These are phyloP conservation scores for Durusdinium trenchii DNA, from an alignment of 73 alveolate species.

Conservation along the genomic window DNA sequence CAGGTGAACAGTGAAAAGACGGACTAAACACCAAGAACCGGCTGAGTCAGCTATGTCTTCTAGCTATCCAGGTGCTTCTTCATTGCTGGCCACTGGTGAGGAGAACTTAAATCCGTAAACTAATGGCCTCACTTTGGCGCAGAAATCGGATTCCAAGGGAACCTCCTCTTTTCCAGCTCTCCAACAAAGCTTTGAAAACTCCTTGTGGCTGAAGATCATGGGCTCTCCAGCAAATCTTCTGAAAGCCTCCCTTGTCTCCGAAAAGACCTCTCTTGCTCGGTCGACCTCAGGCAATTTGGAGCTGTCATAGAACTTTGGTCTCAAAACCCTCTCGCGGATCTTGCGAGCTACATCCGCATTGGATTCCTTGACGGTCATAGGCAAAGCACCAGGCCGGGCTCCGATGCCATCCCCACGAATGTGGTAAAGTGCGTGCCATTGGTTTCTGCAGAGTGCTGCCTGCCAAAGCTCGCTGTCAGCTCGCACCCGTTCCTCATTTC, in stretches of 20 bases:
- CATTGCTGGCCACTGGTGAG: slow-evolving; percentile 25
- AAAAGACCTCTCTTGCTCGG: too few species aligned
- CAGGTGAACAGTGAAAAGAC: background rate
- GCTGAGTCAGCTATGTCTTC: background rate
- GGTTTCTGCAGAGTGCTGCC: slow-evolving; percentile 86
- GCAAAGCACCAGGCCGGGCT: slow-evolving; percentile 26
- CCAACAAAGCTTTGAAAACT: slow-evolving; percentile 63
- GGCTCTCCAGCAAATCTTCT: slow-evolving; percentile 62
- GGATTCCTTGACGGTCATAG: slow-evolving; percentile 47
- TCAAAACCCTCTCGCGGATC: too few species aligned
- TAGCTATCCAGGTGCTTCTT: background rate
- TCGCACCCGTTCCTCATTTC: slow-evolving; percentile 51
- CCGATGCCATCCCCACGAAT: slow-evolving; percentile 75
- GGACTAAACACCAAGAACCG: background rate
- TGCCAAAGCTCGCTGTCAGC: slow-evolving; percentile 75
- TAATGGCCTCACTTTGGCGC: slow-evolving; percentile 49
- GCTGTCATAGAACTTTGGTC: too few species aligned
- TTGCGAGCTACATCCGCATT: background rate
- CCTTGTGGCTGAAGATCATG: slow-evolving; percentile 85
- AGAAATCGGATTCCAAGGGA: slow-evolving; percentile 71
- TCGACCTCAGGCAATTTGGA: too few species aligned
- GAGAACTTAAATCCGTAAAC: slow-evolving; percentile 65
- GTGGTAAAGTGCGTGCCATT: slow-evolving; percentile 67
- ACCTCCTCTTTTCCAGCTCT: slow-evolving; percentile 67
- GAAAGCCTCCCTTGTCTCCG: slow-evolving; percentile 42